Evolutionary conservation across 2,329 filamentous ascomycete species (phyloP), one percentile per base, ranked within the genome.

Genomic region (Fusarium mexicanum): DNA sequence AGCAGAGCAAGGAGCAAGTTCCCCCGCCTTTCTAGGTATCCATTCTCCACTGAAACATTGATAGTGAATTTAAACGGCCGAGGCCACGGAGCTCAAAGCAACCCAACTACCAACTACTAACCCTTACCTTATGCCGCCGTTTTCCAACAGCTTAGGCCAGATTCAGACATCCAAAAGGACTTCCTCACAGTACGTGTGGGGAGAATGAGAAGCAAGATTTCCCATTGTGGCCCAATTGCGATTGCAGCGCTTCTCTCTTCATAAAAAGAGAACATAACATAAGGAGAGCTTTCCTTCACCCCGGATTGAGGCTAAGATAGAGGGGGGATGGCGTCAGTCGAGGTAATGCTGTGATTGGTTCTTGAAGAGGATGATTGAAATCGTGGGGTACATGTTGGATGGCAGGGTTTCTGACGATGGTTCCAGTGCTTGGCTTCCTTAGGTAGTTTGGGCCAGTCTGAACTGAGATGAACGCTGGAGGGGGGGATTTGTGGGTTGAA

Each of bases 131-230:
- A 58, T 67, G 61, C 70, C 71, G 61, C 43, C 47, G 53, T 73
- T 73, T 73, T 71, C 71, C 70, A 72, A 40, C 57, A 54, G 59
- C 46, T 60, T 50, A 54, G 50, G 47, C 55, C 61, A 61, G 33
- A 64, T 72, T 26, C 31, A 64, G 54, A 44, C 69, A 72, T 50
- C 54, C 40, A 35, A 26, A 50, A 48, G 29, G 40, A 22, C 60
- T 74, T 57, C 55, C 47, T 67, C 66, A 60, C 37, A 40, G 29
- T 63, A 59, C 47, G 60, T 38, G 43, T 59, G 57, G 51, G 37
- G 44, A 18, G 40, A 38, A 18, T 47, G 38, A 37, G 24, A 24
- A 47, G 63, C 29, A 13, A n/a, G 16, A 55, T 31, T 61, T 37
- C 22, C 24, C 41, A 65, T 58, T 60, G 51, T 17, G 31, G n/a